Evolutionary conservation across 108 stramenopile genomes (phyloP).

Genomic region (Cyclotella distinguenda): DNA sequence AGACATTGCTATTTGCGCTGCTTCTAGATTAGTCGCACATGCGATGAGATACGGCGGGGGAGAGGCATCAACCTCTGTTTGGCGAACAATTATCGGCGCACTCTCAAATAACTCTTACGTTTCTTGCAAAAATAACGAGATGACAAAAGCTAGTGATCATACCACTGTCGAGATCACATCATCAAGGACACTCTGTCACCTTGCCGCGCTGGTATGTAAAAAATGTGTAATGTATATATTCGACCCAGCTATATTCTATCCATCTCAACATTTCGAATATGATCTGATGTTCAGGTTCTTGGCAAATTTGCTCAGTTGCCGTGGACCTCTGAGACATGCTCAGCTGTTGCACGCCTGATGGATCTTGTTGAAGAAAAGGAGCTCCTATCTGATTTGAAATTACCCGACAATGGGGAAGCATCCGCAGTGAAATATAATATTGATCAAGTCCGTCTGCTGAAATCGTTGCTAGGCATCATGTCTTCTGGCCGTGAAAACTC

Average conservation of each 20-base stretch:
- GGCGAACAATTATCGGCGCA: slow-evolving; percentile 57
- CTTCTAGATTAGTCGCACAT: slow-evolving; percentile 63
- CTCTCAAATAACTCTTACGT: slow-evolving; percentile 13
- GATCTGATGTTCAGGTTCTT: slow-evolving; percentile 32
- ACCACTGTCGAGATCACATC: slow-evolving; percentile 5
- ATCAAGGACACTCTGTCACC: slow-evolving; percentile 61
- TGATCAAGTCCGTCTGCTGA: slow-evolving; percentile 72
- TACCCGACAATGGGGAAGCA: slow-evolving; percentile 4
- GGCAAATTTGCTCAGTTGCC: slow-evolving; percentile 57
- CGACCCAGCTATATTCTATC: neutral
- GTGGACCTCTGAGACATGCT: slow-evolving; percentile 67
- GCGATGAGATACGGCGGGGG: slow-evolving; percentile 83
- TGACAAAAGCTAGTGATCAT: neutral
- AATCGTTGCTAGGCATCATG: slow-evolving; percentile 63
- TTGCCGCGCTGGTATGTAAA: slow-evolving; percentile 41
- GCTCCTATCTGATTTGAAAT: slow-evolving; percentile 50
- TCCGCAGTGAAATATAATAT: slow-evolving; percentile 39
- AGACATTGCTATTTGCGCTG: slow-evolving; percentile 56
- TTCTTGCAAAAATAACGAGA: neutral
- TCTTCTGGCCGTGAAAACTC: slow-evolving; percentile 76
- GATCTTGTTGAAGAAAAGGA: slow-evolving; percentile 80
- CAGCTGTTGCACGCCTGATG: slow-evolving; percentile 70
- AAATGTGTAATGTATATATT: too few relatives aligned
- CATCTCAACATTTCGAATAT: neutral
- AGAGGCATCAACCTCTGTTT: slow-evolving; percentile 71